phyloP scores from a whole-genome alignment of 345 rosid genomes.

The Boechera stricta region DNA sequence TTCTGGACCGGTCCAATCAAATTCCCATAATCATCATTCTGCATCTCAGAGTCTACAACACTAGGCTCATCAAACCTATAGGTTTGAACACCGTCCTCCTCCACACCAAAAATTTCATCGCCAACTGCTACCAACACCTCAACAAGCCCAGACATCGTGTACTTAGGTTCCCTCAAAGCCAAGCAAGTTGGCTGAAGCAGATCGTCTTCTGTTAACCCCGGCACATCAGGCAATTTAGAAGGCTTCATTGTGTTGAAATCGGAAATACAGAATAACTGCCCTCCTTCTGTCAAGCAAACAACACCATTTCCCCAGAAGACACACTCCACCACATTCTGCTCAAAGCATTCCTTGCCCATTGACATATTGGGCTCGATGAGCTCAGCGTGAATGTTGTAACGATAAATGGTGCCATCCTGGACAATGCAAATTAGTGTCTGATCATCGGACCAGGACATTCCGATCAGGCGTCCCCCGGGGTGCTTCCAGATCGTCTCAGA shows the following conservation, averaged over 20 bases:
- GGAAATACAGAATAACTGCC: constrained; percentile 63
- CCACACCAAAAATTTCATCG: constrained; percentile 65
- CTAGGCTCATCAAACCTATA: constrained; percentile 40
- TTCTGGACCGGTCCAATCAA: constrained; percentile 72
- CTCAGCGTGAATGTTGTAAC: constrained; percentile 82
- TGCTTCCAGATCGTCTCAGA: constrained; percentile 91
- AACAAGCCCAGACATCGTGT: constrained; percentile 81
- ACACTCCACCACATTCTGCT: constrained; percentile 90
- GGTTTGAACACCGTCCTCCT: constrained; percentile 76
- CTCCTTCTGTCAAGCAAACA: constrained; percentile 85
- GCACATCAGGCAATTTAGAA: constrained; percentile 60
- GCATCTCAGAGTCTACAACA: constrained; percentile 51
- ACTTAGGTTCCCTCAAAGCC: constrained; percentile 91
- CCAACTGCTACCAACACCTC: constrained; percentile 76
- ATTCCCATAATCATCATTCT: constrained; percentile 57
- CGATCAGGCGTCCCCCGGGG: constrained; percentile 91
- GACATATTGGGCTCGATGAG: constrained; percentile 72
- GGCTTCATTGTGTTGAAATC: constrained; percentile 76
- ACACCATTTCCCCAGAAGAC: constrained; percentile 93
- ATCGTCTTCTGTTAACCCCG: constrained; percentile 59
- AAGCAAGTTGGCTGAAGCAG: constrained; percentile 58
- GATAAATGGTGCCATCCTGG: constrained; percentile 89
- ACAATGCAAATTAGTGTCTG: constrained; percentile 81
- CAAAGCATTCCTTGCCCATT: constrained; percentile 83
- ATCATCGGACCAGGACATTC: constrained; percentile 96